phyloP scores from a whole-genome alignment of 768 basidiomycete species.

The Rhodotorula paludigena region DNA sequence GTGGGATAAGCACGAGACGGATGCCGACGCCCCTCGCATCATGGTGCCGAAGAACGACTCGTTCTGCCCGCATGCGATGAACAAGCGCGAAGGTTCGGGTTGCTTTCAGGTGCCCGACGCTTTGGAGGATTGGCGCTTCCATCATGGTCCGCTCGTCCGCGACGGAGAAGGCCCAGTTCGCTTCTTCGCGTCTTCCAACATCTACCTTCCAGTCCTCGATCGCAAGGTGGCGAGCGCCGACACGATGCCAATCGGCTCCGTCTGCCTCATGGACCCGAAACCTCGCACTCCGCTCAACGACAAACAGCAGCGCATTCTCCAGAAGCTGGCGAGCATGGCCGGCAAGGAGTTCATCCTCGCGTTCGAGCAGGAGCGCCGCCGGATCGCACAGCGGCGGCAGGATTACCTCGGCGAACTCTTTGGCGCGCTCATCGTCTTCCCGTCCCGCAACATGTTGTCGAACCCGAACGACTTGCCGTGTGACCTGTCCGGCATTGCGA shows the following conservation, averaged over 20 bases:
- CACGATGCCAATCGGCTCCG: neutral
- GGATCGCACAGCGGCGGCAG: neutral
- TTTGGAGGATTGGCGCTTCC: conserved; percentile 1
- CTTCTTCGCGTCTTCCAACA: conserved; percentile 6
- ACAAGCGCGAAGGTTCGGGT: neutral
- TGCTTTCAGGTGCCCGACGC: neutral
- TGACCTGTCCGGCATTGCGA: neutral
- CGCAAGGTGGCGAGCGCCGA: neutral
- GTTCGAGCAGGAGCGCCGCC: neutral
- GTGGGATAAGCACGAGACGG: neutral
- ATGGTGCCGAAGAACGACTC: too few species aligned
- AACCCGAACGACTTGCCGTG: neutral
- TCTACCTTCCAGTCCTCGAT: neutral
- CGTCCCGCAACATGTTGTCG: neutral
- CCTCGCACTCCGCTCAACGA: neutral
- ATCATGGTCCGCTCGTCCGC: neutral
- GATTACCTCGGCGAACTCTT: neutral
- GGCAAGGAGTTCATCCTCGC: conserved; percentile 3
- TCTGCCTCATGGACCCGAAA: neutral
- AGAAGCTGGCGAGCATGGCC: neutral
- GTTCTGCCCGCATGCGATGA: conserved; percentile 9
- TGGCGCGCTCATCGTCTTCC: conserved; percentile 2
- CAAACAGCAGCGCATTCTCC: neutral
- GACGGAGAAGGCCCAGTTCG: neutral
- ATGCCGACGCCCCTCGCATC: neutral